Base-by-base conservation (phyloP, 2,329 filamentous ascomycete species). In the Botrytis fabae region DNA sequence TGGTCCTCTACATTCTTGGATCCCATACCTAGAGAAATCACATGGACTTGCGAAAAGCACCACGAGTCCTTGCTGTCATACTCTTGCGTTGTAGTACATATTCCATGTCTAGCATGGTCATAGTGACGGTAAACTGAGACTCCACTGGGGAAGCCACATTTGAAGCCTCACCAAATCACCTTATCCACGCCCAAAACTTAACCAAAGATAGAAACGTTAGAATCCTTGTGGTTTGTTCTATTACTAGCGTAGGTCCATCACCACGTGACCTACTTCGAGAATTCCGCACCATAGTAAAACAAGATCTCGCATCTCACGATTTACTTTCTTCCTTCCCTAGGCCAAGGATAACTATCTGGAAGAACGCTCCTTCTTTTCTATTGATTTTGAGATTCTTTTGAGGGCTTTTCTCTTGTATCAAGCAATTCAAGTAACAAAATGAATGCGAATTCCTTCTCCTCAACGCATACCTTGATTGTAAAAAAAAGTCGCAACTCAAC, bases 111-210 rank as follows among this genome's bases (percentile, higher is more conserved):
- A 4, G 48, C 22, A 51, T 51, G 25, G 12, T 6, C 0, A n/a
- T 14, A 2, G 10, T 51, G 25, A 14, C 10, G 10, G 1, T 16
- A 6, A n/a, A n/a, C 4, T 16, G 48, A 14, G 5, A 51, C 10
- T n/a, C 16, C 48, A 14, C 48, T n/a, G 1, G 0, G 0, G 5
- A n/a, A 16, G 1, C 5, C 5, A 14, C 4, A n/a, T n/a, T 16
- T 51, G 25, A n/a, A 5, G 25, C 25, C 48, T 51, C 25, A 4
- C 2, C 7, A 25, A 4, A 51, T 14, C 25, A n/a, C 10, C 10
- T 14, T 51, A 0, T 14, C 25, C 12, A 12, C 25, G 4, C 1
- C 0, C 4, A 6, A 5, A n/a, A 51, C 4, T 14, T 5, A 51
- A 51, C 48, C 48, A 51, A n/a, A 16, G 48, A 51, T 4, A 51